Base-by-base conservation (phyloP, 495 filamentous ascomycete genomes). In the Evansstolkia leycettana region DNA sequence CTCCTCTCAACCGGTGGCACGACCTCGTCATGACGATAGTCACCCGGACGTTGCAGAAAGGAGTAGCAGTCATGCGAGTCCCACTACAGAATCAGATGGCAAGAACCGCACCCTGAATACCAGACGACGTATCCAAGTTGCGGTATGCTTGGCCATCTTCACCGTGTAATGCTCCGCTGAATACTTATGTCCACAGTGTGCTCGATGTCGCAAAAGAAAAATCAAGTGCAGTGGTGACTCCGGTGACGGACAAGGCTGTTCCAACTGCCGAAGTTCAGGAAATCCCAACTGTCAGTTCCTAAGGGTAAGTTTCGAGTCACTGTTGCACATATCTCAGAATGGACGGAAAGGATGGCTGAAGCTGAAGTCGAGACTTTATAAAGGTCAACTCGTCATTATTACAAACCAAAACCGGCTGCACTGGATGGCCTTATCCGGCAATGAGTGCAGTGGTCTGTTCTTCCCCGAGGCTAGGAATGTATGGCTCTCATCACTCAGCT, bases 191-290 rank as follows among this genome's bases (percentile, higher is more conserved):
- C 2, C 11, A 20, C 42, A 96, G 90, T 98, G 90, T 57, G 73
- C 72, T 18, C 76, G 90, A 40, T 98, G 90, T 52, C 78, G 90
- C 33, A 87, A 87, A 55, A 72, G 90, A 34, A 98, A 98, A 65
- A 98, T 98, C 48, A 82, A 85, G 52, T 98, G 90, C 62, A 94
- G 83, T 41, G 90, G 89, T 20, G 88, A 95, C 53, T 66, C 68
- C 4, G 79, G 78, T 17, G 70, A 83, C 50, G 82, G 78, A 7
- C 62, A 64, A 15, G 83, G 82, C 18, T 98, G 90, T 51, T 58
- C 70, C 11, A 93, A 87, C 57, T 98, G 90, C 64, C 81, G 78
- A 42, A 70, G 60, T 41, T 76, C 87, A 35, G 79, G 80, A 19
- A 66, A 67, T 23, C 70, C 78, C 12, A 62, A 64, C 16, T 94